phyloP scores from a whole-genome alignment of 208 protist genomes.

The Wallacemonas sp. region DNA sequence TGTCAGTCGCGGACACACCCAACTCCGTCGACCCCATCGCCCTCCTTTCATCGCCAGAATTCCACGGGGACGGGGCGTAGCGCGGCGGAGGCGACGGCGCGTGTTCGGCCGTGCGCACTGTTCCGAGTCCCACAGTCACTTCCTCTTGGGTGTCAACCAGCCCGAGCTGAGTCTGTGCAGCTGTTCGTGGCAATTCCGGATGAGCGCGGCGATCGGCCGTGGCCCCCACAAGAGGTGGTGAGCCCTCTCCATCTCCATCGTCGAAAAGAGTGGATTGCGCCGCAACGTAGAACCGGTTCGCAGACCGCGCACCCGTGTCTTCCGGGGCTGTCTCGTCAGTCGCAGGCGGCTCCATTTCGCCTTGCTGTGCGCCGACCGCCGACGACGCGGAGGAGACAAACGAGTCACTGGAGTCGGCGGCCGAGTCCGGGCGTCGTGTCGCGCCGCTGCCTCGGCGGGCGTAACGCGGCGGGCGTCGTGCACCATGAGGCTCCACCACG shows the following conservation, averaged over 20 bases:
- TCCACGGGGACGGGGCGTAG: conserved; percentile 6
- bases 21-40: no score
- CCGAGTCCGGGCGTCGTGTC: background rate
- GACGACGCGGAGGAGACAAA: conserved; percentile 6
- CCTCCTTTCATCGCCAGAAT: background rate
- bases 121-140: no score
- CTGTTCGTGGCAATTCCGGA: no score
- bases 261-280: background rate
- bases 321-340: background rate
- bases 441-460: conserved; percentile 1
- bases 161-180: no score
- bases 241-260: background rate
- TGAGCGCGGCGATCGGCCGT: background rate
- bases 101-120: no score
- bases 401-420: background rate
- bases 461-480: background rate
- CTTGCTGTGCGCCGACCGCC: background rate
- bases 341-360: no score
- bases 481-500: no score
- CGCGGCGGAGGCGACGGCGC: background rate
- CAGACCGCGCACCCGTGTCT: background rate
- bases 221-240: background rate
- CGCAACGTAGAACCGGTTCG: conserved; percentile 7
- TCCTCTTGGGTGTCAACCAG: no score
- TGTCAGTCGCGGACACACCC: no score